Base-by-base conservation (phyloP, 1,284 basidiomycete genomes). In the Sanghuangporus baumii region DNA sequence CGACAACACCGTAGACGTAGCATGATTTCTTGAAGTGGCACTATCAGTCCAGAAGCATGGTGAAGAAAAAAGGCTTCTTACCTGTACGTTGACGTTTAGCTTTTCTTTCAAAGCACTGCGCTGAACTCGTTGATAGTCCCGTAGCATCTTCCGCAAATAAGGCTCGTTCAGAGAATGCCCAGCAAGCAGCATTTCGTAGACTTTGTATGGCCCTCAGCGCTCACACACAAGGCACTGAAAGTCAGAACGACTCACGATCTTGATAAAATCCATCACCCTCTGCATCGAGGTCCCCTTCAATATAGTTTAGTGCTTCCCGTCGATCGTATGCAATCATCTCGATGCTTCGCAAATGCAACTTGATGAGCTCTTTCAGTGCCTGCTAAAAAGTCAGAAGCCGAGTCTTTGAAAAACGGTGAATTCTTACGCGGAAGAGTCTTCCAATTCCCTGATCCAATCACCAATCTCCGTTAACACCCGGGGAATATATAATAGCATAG, bases 151-250 rank as follows among this genome's bases (percentile, higher is more conserved):
- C 2, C 66, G 59, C 7, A 72, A 37, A 34, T 67, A 66, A 5
- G 70, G 68, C 55, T 72, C 71, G 23, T 62, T 46, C 65, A 71
- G 55, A 26, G 66, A 67, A 52, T 69, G 67, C 1, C 70, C 69
- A 23, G 71, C 71, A 8, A 66, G 60, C 6, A 72, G 65, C 69
- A 72, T 68, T 54, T 68, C 67, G 34, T 66, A 67, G 3, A 71
- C 70, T 46, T 71, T 36, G 26, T 12, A 9, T 12, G 34, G 38
- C 20, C 18, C 20, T 46, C 40, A 46, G 52, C 47, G 2, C 12
- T 3, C 43, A 46, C 14, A 50, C 20, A 41, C 3, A 34, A 36
- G 43, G 31, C 41, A 34, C 31, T 61, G 57, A n/a, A 43, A 46
- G 47, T 52, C 14, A 18, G 52, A 26, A 61, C 14, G 3, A 55